Percentiles rank a stretch among this genome's conserved stretches.
Conservation (phyloP, 2,329 filamentous ascomycete species). For the Colletotrichum tamarilloi region DNA sequence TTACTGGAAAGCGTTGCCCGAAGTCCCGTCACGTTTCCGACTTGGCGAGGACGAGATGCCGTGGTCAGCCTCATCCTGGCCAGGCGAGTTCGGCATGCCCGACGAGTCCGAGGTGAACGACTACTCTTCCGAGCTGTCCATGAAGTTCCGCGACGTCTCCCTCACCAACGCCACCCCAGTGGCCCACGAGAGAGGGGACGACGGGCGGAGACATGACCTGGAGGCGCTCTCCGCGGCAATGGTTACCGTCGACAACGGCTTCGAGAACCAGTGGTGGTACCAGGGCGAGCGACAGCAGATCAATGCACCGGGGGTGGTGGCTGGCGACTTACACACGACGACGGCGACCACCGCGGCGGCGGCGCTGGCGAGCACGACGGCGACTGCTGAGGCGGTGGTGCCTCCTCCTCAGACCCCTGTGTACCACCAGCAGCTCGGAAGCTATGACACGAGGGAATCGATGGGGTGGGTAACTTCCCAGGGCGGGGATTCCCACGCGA, state of each 20-base stretch:
- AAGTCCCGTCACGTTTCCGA: constrained; percentile 50
- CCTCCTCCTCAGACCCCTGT: background rate
- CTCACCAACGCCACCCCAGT: background rate
- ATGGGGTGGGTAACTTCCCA: constrained; percentile 43
- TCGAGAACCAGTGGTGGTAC: constrained; percentile 69
- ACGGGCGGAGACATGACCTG: constrained; percentile 47
- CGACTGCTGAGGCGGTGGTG: constrained; percentile 2
- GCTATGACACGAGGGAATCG: constrained; percentile 30
- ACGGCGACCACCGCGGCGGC: background rate
- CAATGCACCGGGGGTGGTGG: constrained; percentile 23
- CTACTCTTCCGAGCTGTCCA: constrained; percentile 27
- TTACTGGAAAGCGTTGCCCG: constrained; percentile 57
- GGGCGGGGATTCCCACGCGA: constrained; percentile 13
- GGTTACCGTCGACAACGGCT: constrained; percentile 68
- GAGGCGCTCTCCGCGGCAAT: constrained; percentile 63
- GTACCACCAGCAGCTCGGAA: background rate
- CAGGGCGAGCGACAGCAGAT: constrained; percentile 51
- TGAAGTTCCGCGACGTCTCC: constrained; percentile 33
- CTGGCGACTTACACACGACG: constrained; percentile 41
- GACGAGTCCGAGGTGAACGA: constrained; percentile 22
- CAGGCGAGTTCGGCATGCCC: constrained; percentile 37
- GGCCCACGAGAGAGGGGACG: constrained; percentile 14
- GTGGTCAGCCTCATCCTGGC: constrained; percentile 55
- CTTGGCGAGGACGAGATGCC: constrained; percentile 61
- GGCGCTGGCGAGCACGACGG: constrained; percentile 14